phyloP scores from a whole-genome alignment of 495 filamentous ascomycete species.

The Aspergillus panamensis region DNA sequence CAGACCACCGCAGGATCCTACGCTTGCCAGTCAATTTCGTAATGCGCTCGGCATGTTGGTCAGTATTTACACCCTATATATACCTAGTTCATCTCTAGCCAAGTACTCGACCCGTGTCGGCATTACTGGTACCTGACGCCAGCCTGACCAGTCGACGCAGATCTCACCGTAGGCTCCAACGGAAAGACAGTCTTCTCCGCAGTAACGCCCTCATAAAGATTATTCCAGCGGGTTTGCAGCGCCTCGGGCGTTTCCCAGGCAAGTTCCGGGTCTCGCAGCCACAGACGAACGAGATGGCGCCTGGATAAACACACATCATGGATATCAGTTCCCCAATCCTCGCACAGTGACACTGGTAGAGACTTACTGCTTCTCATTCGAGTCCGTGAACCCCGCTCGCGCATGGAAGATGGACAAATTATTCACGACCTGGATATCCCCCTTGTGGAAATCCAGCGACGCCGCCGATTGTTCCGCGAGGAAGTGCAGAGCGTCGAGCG shows the following conservation, averaged over 20 bases:
- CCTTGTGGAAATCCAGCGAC: conserved; percentile 51
- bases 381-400: conserved; percentile 20
- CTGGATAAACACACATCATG: conserved; percentile 23
- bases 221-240: conserved; percentile 48
- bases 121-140: too few species aligned
- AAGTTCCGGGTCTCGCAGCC: conserved; percentile 50
- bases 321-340: too few species aligned
- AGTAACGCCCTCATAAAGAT: conserved; percentile 49
- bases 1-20: too few species aligned
- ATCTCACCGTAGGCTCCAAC: conserved; percentile 38
- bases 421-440: conserved; percentile 71
- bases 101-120: too few species aligned
- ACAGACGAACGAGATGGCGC: conserved; percentile 51
- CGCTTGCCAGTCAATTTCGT: too few species aligned
- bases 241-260: conserved; percentile 51
- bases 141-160: not conserved
- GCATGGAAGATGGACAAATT: conserved; percentile 64
- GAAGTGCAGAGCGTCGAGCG: conserved; percentile 60
- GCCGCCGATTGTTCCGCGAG: conserved; percentile 49
- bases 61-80: too few species aligned
- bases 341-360: too few species aligned
- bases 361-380: conserved; percentile 16
- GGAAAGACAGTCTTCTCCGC: conserved; percentile 52
- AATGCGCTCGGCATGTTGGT: too few species aligned
- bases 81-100: too few species aligned